Percentiles rank a stretch among this genome's conserved stretches.
These are phyloP conservation scores for Xerocomus brunneocitrinus DNA, from an alignment of 768 basidiomycete genomes.

Conservation along the genomic window DNA sequence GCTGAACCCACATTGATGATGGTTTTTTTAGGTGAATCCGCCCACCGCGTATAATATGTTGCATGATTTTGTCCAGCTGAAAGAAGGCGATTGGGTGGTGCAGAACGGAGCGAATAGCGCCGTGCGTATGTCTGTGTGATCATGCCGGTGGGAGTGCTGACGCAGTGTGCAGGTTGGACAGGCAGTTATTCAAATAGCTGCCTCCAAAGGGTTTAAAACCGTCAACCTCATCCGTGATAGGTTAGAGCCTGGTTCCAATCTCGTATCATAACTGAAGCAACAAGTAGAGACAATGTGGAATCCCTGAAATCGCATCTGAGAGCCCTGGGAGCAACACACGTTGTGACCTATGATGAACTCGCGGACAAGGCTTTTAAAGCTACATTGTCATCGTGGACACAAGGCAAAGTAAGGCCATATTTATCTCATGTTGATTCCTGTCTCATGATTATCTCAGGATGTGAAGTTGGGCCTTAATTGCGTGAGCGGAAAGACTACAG, in stretches of 20 bases:
- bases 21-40: slow-evolving; percentile 60
- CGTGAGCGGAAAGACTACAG: slow-evolving; percentile 63
- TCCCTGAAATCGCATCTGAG: slow-evolving; percentile 47
- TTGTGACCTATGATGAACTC: slow-evolving; percentile 75
- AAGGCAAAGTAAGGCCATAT: slow-evolving; percentile 44
- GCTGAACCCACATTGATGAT: not conserved
- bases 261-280: not conserved
- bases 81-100: slow-evolving; percentile 72
- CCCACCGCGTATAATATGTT: slow-evolving; percentile 84
- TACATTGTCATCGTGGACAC: slow-evolving; percentile 60
- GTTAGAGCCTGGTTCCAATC: slow-evolving; percentile 33
- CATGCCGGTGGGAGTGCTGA: not conserved
- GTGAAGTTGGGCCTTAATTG: slow-evolving; percentile 53
- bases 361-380: slow-evolving; percentile 49
- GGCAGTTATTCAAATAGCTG: slow-evolving; percentile 84
- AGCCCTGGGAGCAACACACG: slow-evolving; percentile 67
- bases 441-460: slow-evolving; percentile 20
- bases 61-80: slow-evolving; percentile 57
- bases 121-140: slow-evolving; percentile 37
- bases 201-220: slow-evolving; percentile 61
- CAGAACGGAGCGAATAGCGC: slow-evolving; percentile 88
- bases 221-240: slow-evolving; percentile 78
- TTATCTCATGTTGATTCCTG: slow-evolving; percentile 6
- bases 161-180: slow-evolving; percentile 59
- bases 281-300: slow-evolving; percentile 47